Percentiles rank a stretch among this genome's conserved stretches.
Conservation (phyloP, 305 asterid genomes). For the Withania somnifera region DNA sequence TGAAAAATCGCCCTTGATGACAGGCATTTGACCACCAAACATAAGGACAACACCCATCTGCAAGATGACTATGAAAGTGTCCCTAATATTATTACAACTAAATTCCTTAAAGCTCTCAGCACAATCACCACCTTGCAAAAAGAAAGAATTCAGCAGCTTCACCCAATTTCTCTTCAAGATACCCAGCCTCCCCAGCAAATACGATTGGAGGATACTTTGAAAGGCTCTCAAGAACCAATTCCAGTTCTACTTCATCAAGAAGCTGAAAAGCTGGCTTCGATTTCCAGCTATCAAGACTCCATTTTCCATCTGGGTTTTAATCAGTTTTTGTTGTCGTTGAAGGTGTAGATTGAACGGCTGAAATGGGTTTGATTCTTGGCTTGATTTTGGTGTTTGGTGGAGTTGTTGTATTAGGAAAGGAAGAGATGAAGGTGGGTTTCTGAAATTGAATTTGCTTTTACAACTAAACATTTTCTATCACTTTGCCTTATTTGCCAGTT, state of each 20-base stretch:
- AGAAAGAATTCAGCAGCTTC: constrained; percentile 54
- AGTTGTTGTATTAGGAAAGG: constrained; percentile 3
- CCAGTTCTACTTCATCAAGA: constrained; percentile 27
- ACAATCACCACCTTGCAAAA: constrained; percentile 59
- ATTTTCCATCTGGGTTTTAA: constrained; percentile 7
- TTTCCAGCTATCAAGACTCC: constrained; percentile 53
- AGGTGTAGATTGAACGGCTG: constrained; percentile 29
- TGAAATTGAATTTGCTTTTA: neutral
- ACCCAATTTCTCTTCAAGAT: constrained; percentile 46
- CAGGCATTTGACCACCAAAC: constrained; percentile 69
- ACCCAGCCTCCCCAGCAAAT: constrained; percentile 63
- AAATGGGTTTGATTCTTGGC: constrained; percentile 22
- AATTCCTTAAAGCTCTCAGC: constrained; percentile 68
- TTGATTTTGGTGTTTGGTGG: constrained; percentile 5
- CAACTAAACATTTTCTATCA: neutral
- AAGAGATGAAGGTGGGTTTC: constrained; percentile 4
- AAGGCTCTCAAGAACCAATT: constrained; percentile 32
- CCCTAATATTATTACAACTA: constrained; percentile 51
- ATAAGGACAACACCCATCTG: constrained; percentile 66
- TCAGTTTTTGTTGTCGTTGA: constrained; percentile 6
- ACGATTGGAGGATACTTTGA: constrained; percentile 53
- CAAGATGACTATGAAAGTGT: constrained; percentile 52
- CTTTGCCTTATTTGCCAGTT: neutral
- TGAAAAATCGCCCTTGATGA: constrained; percentile 30
- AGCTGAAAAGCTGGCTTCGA: constrained; percentile 38